Evolutionary conservation across 1,139 yeast genomes (phyloP).

Genomic region (Suhomyces atakaporum): DNA sequence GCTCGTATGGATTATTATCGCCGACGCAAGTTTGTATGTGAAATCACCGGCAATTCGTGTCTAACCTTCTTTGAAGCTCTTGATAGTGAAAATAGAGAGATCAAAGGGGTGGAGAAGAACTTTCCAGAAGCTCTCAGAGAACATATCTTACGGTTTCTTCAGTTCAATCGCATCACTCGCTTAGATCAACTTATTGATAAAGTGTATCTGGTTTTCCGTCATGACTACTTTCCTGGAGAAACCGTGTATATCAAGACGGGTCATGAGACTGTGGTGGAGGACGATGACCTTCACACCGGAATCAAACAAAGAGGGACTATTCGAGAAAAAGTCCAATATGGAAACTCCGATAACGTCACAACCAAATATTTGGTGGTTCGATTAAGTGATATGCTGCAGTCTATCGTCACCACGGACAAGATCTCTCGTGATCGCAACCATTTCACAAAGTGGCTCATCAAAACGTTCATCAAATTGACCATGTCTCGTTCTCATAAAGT

Average conservation of each 20-base stretch:
- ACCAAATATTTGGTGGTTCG: slow-evolving; percentile 66
- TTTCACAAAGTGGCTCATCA: slow-evolving; percentile 86
- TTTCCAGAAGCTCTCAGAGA: slow-evolving; percentile 93
- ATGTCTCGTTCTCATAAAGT: slow-evolving; percentile 78
- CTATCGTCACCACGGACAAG: slow-evolving; percentile 71
- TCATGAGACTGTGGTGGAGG: slow-evolving; percentile 4
- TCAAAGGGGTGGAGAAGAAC: slow-evolving; percentile 69
- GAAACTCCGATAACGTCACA: slow-evolving; percentile 57
- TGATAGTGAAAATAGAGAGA: slow-evolving; percentile 70
- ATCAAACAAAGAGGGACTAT: slow-evolving; percentile 41
- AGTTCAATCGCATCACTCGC: slow-evolving; percentile 81
- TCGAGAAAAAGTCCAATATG: slow-evolving; percentile 50
- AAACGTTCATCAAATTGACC: slow-evolving; percentile 85
- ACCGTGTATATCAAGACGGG: slow-evolving; percentile 56
- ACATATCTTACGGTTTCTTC: slow-evolving; percentile 82
- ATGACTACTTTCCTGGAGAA: slow-evolving; percentile 92
- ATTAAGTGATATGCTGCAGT: slow-evolving; percentile 53
- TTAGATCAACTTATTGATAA: slow-evolving; percentile 86
- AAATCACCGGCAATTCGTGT: slow-evolving; percentile 91
- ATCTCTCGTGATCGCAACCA: slow-evolving; percentile 81
- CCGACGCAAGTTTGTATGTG: slow-evolving; percentile 85
- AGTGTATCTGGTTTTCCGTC: slow-evolving; percentile 71
- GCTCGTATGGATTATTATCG: slow-evolving; percentile 68
- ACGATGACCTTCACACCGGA: slow-evolving; percentile 12
- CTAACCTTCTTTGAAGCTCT: slow-evolving; percentile 88